Evolutionary conservation across 805 yeast genomes (phyloP).

Genomic region (Metschnikowia lunata): DNA sequence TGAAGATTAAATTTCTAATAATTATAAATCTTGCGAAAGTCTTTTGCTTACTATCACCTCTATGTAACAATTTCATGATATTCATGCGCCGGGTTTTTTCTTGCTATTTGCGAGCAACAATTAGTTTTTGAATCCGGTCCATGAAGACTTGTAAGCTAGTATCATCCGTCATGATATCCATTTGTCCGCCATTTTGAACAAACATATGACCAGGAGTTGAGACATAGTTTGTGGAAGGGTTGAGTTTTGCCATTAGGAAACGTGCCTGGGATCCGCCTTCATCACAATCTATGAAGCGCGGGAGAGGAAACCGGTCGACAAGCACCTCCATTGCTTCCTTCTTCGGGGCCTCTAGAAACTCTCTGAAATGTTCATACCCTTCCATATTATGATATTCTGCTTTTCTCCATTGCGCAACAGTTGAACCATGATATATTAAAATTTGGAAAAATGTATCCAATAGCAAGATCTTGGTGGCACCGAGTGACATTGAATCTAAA

Average conservation of each 20-base stretch:
- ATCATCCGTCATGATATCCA: conserved; percentile 54
- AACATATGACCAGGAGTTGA: conserved; percentile 34
- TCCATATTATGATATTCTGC: conserved; percentile 58
- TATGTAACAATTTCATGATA: too few relatives aligned
- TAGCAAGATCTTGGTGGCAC: conserved; percentile 51
- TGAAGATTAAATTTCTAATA: too few relatives aligned
- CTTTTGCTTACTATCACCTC: too few relatives aligned
- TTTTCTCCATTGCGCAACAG: conserved; percentile 63
- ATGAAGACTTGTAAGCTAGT: conserved; percentile 52
- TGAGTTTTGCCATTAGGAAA: conserved; percentile 63
- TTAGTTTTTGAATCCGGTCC: conserved; percentile 47
- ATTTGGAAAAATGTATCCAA: conserved; percentile 69
- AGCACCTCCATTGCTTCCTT: conserved; percentile 61
- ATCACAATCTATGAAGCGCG: conserved; percentile 68
- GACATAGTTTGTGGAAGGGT: conserved; percentile 57
- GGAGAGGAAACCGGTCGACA: conserved; percentile 65
- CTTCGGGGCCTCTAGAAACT: conserved; percentile 58
- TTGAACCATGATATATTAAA: conserved; percentile 61
- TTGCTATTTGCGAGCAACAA: conserved; percentile 16
- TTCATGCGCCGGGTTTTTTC: too few relatives aligned
- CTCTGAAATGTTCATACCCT: conserved; percentile 56
- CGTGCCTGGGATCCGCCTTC: conserved; percentile 77
- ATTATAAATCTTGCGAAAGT: too few relatives aligned
- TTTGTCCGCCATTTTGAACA: conserved; percentile 18
- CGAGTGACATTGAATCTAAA: conserved; percentile 58